Base-by-base conservation (phyloP, 371 early-diverging fungal species). In the Mucor racemosus region DNA sequence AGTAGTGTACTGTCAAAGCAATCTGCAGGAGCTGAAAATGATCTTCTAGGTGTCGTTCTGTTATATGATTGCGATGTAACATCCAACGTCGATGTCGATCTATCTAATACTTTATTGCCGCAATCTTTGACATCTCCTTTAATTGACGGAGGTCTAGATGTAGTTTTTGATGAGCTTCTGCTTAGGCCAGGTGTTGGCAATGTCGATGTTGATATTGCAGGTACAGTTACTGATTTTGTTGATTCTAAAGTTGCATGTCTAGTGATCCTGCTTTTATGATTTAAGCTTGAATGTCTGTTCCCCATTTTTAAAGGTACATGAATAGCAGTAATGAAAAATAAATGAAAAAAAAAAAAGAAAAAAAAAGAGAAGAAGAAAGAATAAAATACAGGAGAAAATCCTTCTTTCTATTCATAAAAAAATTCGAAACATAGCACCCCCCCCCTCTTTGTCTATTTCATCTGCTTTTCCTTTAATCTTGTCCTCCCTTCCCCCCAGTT, bases 141-240 rank as follows among this genome's bases (percentile, higher is more conserved):
- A 4, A 61, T 17, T 4, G 67, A 67, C n/a, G 62, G 13, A 31
- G 55, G 67, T 14, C 67, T 40, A 15, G 66, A 63, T 26, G 26
- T 55, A 33, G 19, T 26, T 35, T 3, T 38, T 0, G 62, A 50
- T 17, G 62, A 46, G 13, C 62, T 62, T 14, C 46, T 35, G 17
- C 31, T 50, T 9, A 50, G 53, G 9, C 19, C 40, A 38, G 62
- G 62, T 14, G 62, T 50, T 8, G 62, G 50, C 4, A 50, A 26
- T 9, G 50, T 13, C 5, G 50, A 50, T 50, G 50, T 62, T 4
- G 54, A 26, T 7, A 41, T 41, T 14, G 31, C 33, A 41, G 58
- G 13, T 7, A 56, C n/a, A 14, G 56, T 7, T 21, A 17, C 38
- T 58, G 39, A 39, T 9, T 35, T 38, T 19, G 19, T 7, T 0